These are phyloP conservation scores for Pisolithus microcarpus DNA, from an alignment of 768 basidiomycete species.

Conservation along the genomic window DNA sequence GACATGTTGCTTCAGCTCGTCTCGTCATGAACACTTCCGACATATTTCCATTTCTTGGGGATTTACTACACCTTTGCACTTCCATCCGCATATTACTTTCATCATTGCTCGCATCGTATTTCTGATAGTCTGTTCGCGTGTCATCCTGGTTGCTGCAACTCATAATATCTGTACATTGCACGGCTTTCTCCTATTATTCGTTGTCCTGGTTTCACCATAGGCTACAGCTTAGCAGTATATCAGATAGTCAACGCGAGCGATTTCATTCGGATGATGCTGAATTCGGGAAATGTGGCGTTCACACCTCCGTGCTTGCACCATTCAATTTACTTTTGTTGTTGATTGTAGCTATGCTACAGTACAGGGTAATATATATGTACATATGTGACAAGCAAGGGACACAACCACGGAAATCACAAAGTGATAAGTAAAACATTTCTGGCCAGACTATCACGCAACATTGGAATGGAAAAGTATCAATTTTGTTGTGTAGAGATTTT, in stretches of 20 bases:
- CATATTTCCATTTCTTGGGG: constrained; percentile 11
- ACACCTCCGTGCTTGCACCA: too few species aligned
- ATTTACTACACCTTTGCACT: constrained; percentile 4
- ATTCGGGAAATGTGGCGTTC: not conserved
- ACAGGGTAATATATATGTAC: too few species aligned
- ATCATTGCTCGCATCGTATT: constrained; percentile 11
- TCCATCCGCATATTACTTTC: not conserved
- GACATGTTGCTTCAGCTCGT: constrained; percentile 55
- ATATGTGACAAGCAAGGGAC: too few species aligned
- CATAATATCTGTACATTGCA: constrained; percentile 25
- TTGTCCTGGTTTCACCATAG: constrained; percentile 17
- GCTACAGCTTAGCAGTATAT: constrained; percentile 17
- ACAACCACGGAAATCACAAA: too few species aligned
- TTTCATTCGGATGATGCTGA: constrained; percentile 12
- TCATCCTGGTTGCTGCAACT: constrained; percentile 19
- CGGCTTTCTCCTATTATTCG: constrained; percentile 10
- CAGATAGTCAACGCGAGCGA: constrained; percentile 17
- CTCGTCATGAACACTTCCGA: constrained; percentile 29
- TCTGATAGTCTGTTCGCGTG: constrained; percentile 18
- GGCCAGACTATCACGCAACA: too few species aligned
- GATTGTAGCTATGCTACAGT: too few species aligned
- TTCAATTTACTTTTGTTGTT: too few species aligned
- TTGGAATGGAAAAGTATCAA: too few species aligned
- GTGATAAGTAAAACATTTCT: too few species aligned
- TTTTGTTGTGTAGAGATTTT: too few species aligned